Base-by-base conservation (phyloP, 371 early-diverging fungal genomes). In the Massospora cicadina region DNA sequence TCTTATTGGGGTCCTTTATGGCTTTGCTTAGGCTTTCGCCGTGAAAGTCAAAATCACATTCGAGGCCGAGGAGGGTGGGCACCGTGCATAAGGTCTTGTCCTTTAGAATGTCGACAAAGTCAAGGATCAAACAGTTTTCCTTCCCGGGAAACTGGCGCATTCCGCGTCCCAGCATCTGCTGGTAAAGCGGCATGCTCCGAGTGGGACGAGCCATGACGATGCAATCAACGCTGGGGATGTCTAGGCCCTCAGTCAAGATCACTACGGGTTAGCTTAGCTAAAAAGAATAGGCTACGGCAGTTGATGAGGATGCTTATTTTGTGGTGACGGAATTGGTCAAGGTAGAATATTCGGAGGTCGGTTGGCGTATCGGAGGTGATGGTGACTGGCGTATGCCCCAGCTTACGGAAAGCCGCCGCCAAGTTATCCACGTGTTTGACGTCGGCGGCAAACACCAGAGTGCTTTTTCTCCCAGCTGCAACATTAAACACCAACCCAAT, bases 161-260 rank as follows among this genome's bases (percentile, higher is more conserved):
- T 2, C 96, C 96, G 27, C 96, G 80, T 1, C 96, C 96, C 63
- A 96, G 74, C 96, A 96, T 96, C 72, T 96, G 95, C 68, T 88
- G 90, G 74, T 91, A 86, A 58, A 96, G 76, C 1, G 81, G 86
- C 7, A 75, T 69, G 12, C 88, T 89, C 25, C 77, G 71, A 1
- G 97, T 96, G 0, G 94, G 95, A 3, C 93, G 76, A 0, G 90
- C 91, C 78, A 95, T 82, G 2, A 96, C 64, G 25, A 95, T 77
- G 63, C 88, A 88, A 67, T 95, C 96, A 27, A 93, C 86, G 10
- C 71, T 71, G 1, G 96, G 93, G 17, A 95, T 88, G 71, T 95
- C 95, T 54, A 71, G 66, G n/a, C 90, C 88, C 72, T 90, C 87
- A 0, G 89, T 90, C 65, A 86, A 71, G 59, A 88, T 87, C 2